Conservation (phyloP, 768 basidiomycete genomes). For the Phlegmacium glaucopus region DNA sequence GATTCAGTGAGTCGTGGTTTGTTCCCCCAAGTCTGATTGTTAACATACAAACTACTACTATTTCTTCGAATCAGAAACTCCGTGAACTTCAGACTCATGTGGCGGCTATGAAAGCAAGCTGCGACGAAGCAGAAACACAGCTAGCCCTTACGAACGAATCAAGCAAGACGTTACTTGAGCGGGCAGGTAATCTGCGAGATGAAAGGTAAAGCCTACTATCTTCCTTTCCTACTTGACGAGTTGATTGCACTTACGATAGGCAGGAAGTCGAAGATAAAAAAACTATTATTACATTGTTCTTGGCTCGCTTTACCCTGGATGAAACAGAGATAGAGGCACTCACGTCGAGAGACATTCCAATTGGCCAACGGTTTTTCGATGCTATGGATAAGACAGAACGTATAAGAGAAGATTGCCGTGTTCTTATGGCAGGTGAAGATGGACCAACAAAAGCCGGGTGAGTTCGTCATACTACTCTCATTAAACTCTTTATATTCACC, state of each 20-base stretch:
- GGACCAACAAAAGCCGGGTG: constrained; percentile 79
- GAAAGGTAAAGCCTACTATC: constrained; percentile 53
- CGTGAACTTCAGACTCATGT: constrained; percentile 76
- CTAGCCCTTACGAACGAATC: constrained; percentile 72
- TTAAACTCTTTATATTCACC: neutral
- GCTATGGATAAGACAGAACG: constrained; percentile 85
- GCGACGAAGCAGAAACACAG: constrained; percentile 80
- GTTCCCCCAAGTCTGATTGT: neutral
- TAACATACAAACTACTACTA: constrained; percentile 4
- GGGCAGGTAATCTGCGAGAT: constrained; percentile 70
- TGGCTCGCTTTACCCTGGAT: constrained; percentile 80
- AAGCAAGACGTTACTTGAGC: constrained; percentile 76
- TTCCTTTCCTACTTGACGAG: neutral
- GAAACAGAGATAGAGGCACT: constrained; percentile 72
- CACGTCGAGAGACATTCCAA: constrained; percentile 72
- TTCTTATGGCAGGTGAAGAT: constrained; percentile 84
- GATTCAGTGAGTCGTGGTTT: constrained; percentile 76
- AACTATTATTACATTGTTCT: constrained; percentile 74
- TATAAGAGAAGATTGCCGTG: constrained; percentile 81
- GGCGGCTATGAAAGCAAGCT: constrained; percentile 73
- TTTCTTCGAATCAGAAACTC: constrained; percentile 60
- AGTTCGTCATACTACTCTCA: neutral
- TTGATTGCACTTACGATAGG: constrained; percentile 30
- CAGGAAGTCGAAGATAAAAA: constrained; percentile 68
- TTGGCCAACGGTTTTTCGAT: constrained; percentile 72